Base-by-base conservation (phyloP, 495 filamentous ascomycete genomes). In the Alectoria sarmentosa region DNA sequence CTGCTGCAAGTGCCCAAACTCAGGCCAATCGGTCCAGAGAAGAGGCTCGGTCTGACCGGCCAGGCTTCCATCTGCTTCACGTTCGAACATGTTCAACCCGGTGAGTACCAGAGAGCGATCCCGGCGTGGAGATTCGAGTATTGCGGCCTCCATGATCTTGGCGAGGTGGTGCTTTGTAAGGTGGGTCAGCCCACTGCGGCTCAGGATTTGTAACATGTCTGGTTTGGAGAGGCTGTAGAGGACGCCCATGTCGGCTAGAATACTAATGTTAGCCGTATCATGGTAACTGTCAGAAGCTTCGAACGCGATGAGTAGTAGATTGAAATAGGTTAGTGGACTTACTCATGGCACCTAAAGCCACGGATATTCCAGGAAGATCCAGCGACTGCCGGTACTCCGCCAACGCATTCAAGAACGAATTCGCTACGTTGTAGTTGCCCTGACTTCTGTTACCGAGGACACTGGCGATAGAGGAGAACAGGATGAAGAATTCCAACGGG, bases 401-500 rank as follows among this genome's bases (percentile, higher is more conserved):
- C 28, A 74, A 69, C 0, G 64, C 63, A 44, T 74, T 71, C 38
- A 70, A 60, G 30, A 69, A 74, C 2, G 69, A 58, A 59, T 74
- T 75, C 1, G 67, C 68, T 0, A 69, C 67, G 17, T 67, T 62
- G 39, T 75, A 75, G 15, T 72, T 74, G 10, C 66, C 69, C 36
- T 74, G 72, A 19, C 61, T 62, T 2, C 32, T 49, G 19, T 68
- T 48, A 0, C 72, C 73, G 4, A 67, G 36, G 4, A 69, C 63
- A 14, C 72, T 73, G 0, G 66, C 64, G 9, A 76, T 60, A 7
- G 23, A 76, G 49, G 72, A 73, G 26, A 76, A 63, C 65, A 77
- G 66, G 26, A 76, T 65, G 46, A 76, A 77, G 61, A 77, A 76
- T 54, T 76, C 73, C 19, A 76, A 66, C 0, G 10, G 34, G 17